Evolutionary conservation across 768 basidiomycete species (phyloP), one percentile per base, ranked within the genome.

Genomic region (Neoboletus subvelutipes): DNA sequence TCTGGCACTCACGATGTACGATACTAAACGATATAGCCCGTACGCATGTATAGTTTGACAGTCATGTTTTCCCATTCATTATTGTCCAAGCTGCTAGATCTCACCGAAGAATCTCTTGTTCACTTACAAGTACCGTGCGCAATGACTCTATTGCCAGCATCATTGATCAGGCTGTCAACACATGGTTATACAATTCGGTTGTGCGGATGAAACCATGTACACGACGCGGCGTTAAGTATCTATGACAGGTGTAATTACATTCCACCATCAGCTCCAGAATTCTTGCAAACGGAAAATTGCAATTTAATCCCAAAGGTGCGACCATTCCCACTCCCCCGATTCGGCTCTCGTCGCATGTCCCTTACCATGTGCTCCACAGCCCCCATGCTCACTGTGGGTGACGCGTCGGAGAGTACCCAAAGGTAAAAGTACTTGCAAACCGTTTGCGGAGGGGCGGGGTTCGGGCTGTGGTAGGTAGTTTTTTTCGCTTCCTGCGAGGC

Each of bases 61-160:
- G 66, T 18, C 72, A 70, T 18, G 64, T 66, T 13, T 76, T 76
- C 17, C 66, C 56, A 37, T 59, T 66, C 11, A 51, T 56, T 39
- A 69, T 57, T 24, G n/a, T 31, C 8, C 29, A 18, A 36, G 6
- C 29, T 12, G 2, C 28, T 29, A n/a, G n/a, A n/a, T 13, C 11
- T n/a, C 24, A 18, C 34, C 5, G 20, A 11, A 49, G 13, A 31
- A 20, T n/a, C 20, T 22, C 8, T 13, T 5, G 17, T 37, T 49
- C 33, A 2, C 11, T 18, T 17, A 12, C 22, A 18, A 7, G 22
- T 24, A 15, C 31, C 47, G 22, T 24, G 7, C 5, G 1, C 24
- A 22, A 24, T 12, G 31, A 6, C 17, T 11, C 22, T 13, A 36
- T 17, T n/a, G 1, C 1, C 13, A 26, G 24, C 26, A 12, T 45